Evolutionary conservation across 129 eudicot species (phyloP), one percentile per base, ranked within the genome.

Genomic region (Tagetes patula): DNA sequence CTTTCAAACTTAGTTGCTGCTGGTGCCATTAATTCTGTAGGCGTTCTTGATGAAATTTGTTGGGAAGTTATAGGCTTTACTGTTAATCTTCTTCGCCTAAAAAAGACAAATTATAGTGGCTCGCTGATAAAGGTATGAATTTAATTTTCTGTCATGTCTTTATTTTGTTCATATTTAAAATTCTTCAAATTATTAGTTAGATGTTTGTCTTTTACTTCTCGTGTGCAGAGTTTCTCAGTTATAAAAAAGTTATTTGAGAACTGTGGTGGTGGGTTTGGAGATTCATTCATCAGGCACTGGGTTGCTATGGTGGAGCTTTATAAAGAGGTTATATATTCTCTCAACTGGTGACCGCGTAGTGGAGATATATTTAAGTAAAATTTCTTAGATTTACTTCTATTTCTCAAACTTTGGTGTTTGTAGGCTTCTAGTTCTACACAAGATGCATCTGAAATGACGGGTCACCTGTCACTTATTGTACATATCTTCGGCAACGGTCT

Each of bases 1-100:
- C 95, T 93, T 79, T 77, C 85, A 60, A 89, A 89, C 73, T 79
- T 89, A 81, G 91, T 84, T 54, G 95, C 85, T 48, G 98, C 92
- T 66, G 88, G 89, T 58, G 96, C 98, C 54, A 76, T 93, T 63
- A 75, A 31, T 76, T 88, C 78, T 60, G 64, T 78, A 66, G 90
- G 87, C 55, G 84, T 85, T 66, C 87, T 82, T 75, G 87, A 93
- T 79, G 96, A 87, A 77, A 84, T 93, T 5, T 77, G 77, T 8
- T 67, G 70, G 79, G 88, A 81, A 77, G 92, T 89, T 74, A 88
- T 89, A 67, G 82, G 89, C 11, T 83, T 84, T 65, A 84, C 85
- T 72, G 83, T 88, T 60, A 71, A 83, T 67, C 41, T 89, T 75
- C 69, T 85, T 62, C 73, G 55, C 67, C 13, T 79, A 6, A 84